A percentile compares a stretch with the other conserved stretches of the same genome.
Evolutionary conservation across 345 rosid species (phyloP).

Genomic region (Chamaenerion angustifolium): DNA sequence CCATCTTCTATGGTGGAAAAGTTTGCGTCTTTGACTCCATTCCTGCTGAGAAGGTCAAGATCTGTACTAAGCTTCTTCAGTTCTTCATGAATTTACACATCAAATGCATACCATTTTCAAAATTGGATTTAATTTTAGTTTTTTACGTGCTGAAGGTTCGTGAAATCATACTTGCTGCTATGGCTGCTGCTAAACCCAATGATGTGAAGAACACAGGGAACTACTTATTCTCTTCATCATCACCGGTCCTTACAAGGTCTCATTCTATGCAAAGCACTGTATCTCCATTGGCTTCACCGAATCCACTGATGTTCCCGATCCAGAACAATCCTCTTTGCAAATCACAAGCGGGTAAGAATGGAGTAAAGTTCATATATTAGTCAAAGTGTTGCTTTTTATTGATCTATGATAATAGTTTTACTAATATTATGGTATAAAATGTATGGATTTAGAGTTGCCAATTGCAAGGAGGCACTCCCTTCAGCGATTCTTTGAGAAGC

Average conservation of each 20-base stretch:
- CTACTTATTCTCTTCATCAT: conserved; percentile 21
- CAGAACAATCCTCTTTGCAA: conserved; percentile 46
- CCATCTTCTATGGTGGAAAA: conserved; percentile 69
- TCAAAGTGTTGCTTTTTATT: neutral
- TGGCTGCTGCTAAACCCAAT: conserved; percentile 35
- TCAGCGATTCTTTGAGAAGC: conserved; percentile 82
- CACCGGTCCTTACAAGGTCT: conserved; percentile 65
- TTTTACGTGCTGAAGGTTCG: conserved; percentile 27
- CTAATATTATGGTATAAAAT: conserved; percentile 5
- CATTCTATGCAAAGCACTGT: conserved; percentile 68
- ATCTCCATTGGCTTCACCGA: conserved; percentile 41
- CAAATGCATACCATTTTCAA: neutral
- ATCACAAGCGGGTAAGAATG: conserved; percentile 38
- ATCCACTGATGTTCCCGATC: conserved; percentile 27
- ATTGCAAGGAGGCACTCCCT: conserved; percentile 82
- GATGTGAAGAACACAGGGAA: conserved; percentile 30
- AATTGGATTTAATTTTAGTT: neutral
- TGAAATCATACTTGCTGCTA: conserved; percentile 56
- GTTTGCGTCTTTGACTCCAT: conserved; percentile 58
- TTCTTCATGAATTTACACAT: neutral
- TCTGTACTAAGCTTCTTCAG: neutral
- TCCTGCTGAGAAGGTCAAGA: conserved; percentile 54
- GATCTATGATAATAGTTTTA: neutral
- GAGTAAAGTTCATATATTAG: neutral
- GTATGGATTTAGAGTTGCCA: conserved; percentile 46